Conservation (phyloP, 2,329 filamentous ascomycete genomes). For the Colletotrichum sp. region DNA sequence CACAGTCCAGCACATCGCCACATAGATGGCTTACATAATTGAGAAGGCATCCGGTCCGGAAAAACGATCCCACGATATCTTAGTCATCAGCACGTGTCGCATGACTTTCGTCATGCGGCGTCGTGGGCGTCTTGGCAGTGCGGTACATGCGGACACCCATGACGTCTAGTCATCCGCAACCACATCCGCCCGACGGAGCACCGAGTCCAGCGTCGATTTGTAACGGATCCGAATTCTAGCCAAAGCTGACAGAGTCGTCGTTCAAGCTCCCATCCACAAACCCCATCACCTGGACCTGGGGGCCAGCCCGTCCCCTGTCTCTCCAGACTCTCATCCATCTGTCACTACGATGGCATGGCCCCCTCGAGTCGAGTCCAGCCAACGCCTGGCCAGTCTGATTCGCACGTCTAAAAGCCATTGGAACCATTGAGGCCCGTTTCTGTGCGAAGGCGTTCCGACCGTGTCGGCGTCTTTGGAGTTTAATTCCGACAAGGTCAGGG, state of each 20-base stretch:
- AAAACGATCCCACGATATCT: neutral
- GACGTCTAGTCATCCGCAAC: conserved; percentile 1
- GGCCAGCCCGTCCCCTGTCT: neutral
- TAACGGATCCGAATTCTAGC: neutral
- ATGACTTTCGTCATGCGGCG: conserved; percentile 3
- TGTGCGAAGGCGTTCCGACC: neutral
- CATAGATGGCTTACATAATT: neutral
- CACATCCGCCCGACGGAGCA: neutral
- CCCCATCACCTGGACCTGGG: neutral
- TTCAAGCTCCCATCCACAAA: neutral
- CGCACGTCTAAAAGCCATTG: neutral
- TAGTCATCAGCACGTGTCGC: neutral
- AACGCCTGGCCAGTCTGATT: neutral
- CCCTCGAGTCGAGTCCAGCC: neutral
- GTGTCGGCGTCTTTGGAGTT: neutral
- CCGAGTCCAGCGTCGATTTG: neutral
- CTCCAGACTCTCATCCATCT: neutral
- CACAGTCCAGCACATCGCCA: neutral
- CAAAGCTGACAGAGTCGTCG: neutral
- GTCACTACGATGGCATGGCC: neutral
- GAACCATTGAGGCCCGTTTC: neutral
- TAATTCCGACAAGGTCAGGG: neutral
- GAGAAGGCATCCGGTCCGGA: accelerated
- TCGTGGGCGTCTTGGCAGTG: neutral
- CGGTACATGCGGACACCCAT: neutral